A percentile compares a stretch with the other conserved stretches of the same genome.
These are phyloP conservation scores for Solanum etuberosum DNA, from an alignment of 257 asterid genomes.

Conservation along the genomic window DNA sequence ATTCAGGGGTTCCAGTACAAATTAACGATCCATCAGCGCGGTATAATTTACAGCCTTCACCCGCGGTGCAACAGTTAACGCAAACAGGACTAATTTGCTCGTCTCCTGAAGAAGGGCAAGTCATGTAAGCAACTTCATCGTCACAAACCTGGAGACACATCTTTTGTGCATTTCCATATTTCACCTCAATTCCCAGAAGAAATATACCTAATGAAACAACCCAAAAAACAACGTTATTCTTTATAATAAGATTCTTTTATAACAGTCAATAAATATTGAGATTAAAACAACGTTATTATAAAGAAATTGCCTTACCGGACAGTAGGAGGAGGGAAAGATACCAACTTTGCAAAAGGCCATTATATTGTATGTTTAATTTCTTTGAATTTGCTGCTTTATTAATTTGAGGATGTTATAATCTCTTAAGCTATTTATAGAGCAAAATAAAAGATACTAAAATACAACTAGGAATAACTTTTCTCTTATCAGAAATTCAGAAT, in stretches of 20 bases:
- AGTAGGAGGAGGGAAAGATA: not conserved
- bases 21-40: not conserved
- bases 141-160: not conserved
- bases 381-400: not conserved
- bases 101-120: constrained; percentile 1
- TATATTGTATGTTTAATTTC: not conserved
- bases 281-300: no score
- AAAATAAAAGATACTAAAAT: not conserved
- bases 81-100: not conserved
- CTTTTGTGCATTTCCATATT: constrained; percentile 2
- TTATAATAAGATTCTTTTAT: no score
- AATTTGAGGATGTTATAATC: not conserved
- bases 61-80: not conserved
- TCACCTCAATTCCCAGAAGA: not conserved
- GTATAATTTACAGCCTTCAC: not conserved
- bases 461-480: not conserved
- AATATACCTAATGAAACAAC: not conserved
- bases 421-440: not conserved
- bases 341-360: not conserved
- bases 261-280: no score
- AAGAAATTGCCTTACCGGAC: not conserved
- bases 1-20: not conserved
- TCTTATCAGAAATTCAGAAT: not conserved
- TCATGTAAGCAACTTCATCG: not conserved
- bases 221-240: not conserved